A percentile compares a stretch with the other conserved stretches of the same genome.
Evolutionary conservation across 208 protist species (phyloP).

Genomic region (Trypanosoma congolense): DNA sequence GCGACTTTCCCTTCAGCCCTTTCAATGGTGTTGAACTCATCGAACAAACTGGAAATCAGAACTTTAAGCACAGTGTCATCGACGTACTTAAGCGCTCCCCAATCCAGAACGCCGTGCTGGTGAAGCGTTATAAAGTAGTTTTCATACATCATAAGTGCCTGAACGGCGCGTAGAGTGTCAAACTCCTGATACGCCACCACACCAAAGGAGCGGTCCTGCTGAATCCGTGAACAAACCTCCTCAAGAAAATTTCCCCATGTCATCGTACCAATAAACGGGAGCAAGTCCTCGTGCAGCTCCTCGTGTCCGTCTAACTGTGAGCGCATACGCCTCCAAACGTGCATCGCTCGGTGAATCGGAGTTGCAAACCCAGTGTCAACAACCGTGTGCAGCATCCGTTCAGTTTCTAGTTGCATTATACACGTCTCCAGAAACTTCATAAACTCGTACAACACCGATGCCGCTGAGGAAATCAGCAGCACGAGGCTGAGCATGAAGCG

Average conservation of each 20-base stretch:
- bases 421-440: slow-evolving; percentile 41
- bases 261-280: slow-evolving; percentile 47
- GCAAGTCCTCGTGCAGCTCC: slow-evolving; percentile 16
- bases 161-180: slow-evolving; percentile 54
- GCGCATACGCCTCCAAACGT: slow-evolving; percentile 31
- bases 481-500: slow-evolving; percentile 29
- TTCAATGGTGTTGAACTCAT: slow-evolving; percentile 58
- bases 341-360: slow-evolving; percentile 46
- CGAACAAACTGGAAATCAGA: slow-evolving; percentile 61
- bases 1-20: slow-evolving; percentile 26
- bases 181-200: slow-evolving; percentile 27
- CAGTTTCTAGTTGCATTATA: slow-evolving; percentile 41
- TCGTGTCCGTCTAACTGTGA: slow-evolving; percentile 33
- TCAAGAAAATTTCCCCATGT: slow-evolving; percentile 69
- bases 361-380: slow-evolving; percentile 61
- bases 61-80: slow-evolving; percentile 28
- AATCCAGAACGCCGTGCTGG: slow-evolving; percentile 37
- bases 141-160: slow-evolving; percentile 67
- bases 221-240: slow-evolving; percentile 39
- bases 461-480: slow-evolving; percentile 39
- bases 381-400: slow-evolving; percentile 39
- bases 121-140: slow-evolving; percentile 73
- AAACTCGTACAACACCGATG: slow-evolving; percentile 48
- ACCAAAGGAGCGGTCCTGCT: slow-evolving; percentile 23
- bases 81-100: slow-evolving; percentile 41